Evolutionary conservation across 345 rosid species (phyloP).

Genomic region (Linum usitatissimum): DNA sequence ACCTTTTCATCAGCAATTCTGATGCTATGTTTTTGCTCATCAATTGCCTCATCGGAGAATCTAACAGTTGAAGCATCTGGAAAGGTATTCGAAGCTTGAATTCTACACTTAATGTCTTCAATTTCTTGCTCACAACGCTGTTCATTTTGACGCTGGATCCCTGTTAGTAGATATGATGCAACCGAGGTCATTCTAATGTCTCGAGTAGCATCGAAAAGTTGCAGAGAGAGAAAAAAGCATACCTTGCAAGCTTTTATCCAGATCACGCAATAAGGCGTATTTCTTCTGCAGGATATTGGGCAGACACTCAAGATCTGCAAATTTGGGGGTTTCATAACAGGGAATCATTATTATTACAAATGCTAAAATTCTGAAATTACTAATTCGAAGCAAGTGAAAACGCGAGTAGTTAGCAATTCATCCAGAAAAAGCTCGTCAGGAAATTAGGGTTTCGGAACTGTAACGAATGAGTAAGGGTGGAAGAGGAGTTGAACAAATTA

Average conservation of each 20-base stretch:
- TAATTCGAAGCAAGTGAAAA: not conserved
- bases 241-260: slow-evolving; percentile 93
- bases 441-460: not conserved
- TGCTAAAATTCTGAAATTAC: not conserved
- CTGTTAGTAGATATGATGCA: slow-evolving; percentile 25
- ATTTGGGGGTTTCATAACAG: not conserved
- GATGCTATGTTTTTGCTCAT: slow-evolving; percentile 87
- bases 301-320: slow-evolving; percentile 63
- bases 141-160: slow-evolving; percentile 71
- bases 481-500: too few species aligned
- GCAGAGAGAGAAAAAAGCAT: not conserved
- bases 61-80: slow-evolving; percentile 39
- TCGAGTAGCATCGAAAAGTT: too few species aligned
- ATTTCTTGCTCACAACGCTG: slow-evolving; percentile 80
- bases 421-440: not conserved
- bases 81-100: slow-evolving; percentile 44
- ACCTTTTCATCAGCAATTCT: slow-evolving; percentile 96
- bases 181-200: not conserved
- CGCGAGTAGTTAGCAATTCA: not conserved
- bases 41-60: slow-evolving; percentile 84
- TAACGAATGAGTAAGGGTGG: too few species aligned
- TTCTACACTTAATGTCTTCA: slow-evolving; percentile 58
- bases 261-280: slow-evolving; percentile 69
- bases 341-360: not conserved
- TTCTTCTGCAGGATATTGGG: slow-evolving; percentile 83